These are phyloP conservation scores for Metschnikowia cerradonensis DNA, from an alignment of 805 yeast species.

Conservation along the genomic window DNA sequence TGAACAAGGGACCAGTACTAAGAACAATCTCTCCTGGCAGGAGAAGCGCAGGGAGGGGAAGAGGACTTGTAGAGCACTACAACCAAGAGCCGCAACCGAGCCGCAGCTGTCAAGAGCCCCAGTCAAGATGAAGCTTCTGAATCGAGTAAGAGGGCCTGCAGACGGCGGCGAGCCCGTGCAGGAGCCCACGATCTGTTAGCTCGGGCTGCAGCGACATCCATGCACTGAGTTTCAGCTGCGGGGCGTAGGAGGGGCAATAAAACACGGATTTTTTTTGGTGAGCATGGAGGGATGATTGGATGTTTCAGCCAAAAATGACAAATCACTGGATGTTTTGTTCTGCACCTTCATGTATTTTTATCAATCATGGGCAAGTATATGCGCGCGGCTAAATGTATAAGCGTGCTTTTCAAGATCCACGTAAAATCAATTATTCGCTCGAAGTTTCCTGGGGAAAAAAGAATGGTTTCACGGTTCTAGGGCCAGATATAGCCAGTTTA, in stretches of 20 bases:
- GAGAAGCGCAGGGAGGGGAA: not conserved
- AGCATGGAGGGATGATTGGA: too few relatives aligned
- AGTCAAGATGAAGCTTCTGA: conserved; percentile 1
- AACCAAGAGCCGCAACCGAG: not conserved
- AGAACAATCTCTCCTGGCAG: conserved; percentile 1
- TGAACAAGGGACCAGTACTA: not conserved
- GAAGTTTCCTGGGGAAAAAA: not conserved
- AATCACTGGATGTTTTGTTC: not conserved
- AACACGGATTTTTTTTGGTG: too few relatives aligned
- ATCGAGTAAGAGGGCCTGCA: conserved; percentile 2
- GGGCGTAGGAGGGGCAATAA: too few relatives aligned
- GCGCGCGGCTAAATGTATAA: not conserved
- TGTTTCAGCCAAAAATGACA: not conserved
- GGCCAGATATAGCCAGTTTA: too few relatives aligned
- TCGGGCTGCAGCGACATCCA: not conserved
- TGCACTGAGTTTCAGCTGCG: not conserved
- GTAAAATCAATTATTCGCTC: not conserved
- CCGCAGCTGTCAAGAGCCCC: conserved; percentile 3
- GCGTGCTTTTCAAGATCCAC: not conserved
- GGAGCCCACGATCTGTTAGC: not conserved
- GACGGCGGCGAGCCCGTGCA: not conserved
- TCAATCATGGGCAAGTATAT: not conserved
- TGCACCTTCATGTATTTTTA: not conserved
- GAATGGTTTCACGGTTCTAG: not conserved
- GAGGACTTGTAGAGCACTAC: not conserved